Base-by-base conservation (phyloP, 768 basidiomycete genomes). In the Baorangia bicolor region DNA sequence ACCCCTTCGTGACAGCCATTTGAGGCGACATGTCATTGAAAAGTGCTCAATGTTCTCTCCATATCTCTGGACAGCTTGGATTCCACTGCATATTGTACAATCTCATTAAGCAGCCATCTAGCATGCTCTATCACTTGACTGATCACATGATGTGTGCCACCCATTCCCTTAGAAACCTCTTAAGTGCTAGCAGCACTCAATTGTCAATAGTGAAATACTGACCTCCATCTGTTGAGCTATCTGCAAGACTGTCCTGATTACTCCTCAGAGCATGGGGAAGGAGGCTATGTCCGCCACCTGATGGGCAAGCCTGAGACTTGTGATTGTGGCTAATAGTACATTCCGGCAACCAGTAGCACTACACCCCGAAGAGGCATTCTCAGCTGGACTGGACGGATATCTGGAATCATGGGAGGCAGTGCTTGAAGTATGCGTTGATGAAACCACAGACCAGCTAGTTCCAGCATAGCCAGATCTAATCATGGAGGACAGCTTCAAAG, bases 51-150 rank as follows among this genome's bases (percentile, higher is more conserved):
- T 3, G 47, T 7, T 45, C 12, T 52, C 9, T 27, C 58, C 53
- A 50, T 62, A 41, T 47, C 45, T 16, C 0, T 45, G 18, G 59
- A 38, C 1, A 62, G 2, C 14, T 39, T 27, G 5, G 40, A 39
- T 14, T 13, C 12, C 38, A 21, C 30, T 14, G 31, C 51, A 14
- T 41, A 41, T 33, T 28, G 49, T 0, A 42, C 37, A 8, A 61
- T 64, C 20, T 52, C 58, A 0, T 64, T 37, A 9, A 64, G 55
- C 13, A 64, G 14, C 49, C 51, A 57, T 11, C 55, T 59, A 25
- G 63, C 57, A 16, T 33, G 23, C 34, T 64, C 58, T 7, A 64
- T 21, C 18, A 64, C 52, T 28, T 57, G 52, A 18, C 16, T 21
- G 14, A 58, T 61, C 21, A 39, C 37, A 34, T 64, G 63, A 31